Conservation (phyloP, 306 rosid genomes). For the Inga oerstediana region DNA sequence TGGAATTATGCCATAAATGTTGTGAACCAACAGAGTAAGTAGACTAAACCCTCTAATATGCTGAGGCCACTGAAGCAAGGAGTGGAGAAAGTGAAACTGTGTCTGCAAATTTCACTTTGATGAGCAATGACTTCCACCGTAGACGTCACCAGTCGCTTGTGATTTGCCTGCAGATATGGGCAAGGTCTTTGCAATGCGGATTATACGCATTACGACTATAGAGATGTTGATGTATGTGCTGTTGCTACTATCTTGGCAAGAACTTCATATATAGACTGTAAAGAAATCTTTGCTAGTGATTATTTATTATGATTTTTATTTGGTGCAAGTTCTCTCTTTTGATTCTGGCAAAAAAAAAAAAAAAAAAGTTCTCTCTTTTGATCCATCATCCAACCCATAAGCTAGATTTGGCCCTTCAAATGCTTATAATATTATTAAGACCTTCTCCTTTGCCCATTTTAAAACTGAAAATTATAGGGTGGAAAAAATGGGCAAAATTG, state of each 20-base stretch:
- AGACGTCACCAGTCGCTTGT: constrained; percentile 17
- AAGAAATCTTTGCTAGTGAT: constrained; percentile 13
- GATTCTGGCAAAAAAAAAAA: too few species aligned
- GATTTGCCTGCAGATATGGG: constrained; percentile 40
- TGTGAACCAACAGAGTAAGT: constrained; percentile 39
- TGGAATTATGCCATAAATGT: constrained; percentile 46
- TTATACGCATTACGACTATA: constrained; percentile 43
- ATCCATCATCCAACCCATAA: constrained; percentile 6
- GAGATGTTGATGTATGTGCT: constrained; percentile 43
- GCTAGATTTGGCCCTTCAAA: constrained; percentile 23
- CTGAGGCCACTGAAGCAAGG: constrained; percentile 46
- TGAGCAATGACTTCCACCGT: constrained; percentile 24
- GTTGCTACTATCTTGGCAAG: constrained; percentile 12
- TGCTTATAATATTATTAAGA: not conserved
- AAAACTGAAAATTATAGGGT: not conserved
- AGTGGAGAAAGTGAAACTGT: constrained; percentile 34
- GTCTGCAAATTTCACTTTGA: constrained; percentile 26
- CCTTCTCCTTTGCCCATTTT: not conserved
- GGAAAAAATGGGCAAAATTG: not conserved
- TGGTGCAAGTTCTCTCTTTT: not conserved
- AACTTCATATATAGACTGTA: constrained; percentile 31
- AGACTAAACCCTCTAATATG: constrained; percentile 42
- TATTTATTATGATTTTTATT: constrained; percentile 26
- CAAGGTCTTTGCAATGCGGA: constrained; percentile 52
- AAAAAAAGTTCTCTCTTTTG: constrained; percentile 3